These are phyloP conservation scores for Aaosphaeria pasadenensis DNA, from an alignment of 2,329 filamentous ascomycete species.

Conservation along the genomic window DNA sequence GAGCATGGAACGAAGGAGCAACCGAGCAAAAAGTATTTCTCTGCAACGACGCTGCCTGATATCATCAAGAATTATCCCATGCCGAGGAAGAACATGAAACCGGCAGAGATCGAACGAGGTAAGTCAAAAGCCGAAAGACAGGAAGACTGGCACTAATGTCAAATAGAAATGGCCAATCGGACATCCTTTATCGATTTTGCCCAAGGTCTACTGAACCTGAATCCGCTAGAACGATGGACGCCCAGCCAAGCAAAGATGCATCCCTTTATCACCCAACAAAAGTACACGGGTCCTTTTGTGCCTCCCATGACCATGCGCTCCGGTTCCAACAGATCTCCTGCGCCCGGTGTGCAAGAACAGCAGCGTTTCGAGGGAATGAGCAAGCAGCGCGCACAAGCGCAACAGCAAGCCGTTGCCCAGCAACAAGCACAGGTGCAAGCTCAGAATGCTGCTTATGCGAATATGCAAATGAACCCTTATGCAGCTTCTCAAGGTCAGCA, in stretches of 20 bases:
- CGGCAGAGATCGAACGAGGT: slow-evolving; percentile 94
- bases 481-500: slow-evolving; percentile 42
- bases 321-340: slow-evolving; percentile 80
- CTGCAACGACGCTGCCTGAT: slow-evolving; percentile 87
- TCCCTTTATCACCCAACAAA: slow-evolving; percentile 97
- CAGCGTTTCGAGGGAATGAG: slow-evolving; percentile 91
- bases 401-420: slow-evolving; percentile 51
- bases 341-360: slow-evolving; percentile 91
- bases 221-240: slow-evolving; percentile 94
- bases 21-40: slow-evolving; percentile 99
- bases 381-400: slow-evolving; percentile 73
- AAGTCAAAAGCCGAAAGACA: slow-evolving; percentile 27
- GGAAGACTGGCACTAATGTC: not conserved
- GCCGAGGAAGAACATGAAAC: slow-evolving; percentile 99
- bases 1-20: slow-evolving; percentile 97
- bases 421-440: slow-evolving; percentile 57
- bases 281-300: slow-evolving; percentile 93
- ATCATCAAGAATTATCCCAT: slow-evolving; percentile 98
- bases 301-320: slow-evolving; percentile 96
- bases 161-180: slow-evolving; percentile 93
- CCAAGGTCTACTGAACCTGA: slow-evolving; percentile 86
- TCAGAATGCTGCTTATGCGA: slow-evolving; percentile 66
- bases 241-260: slow-evolving; percentile 96
- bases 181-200: slow-evolving; percentile 98
- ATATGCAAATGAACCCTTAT: slow-evolving; percentile 58